These are phyloP conservation scores for Cytospora schulzeri DNA, from an alignment of 2,329 filamentous ascomycete species.

Conservation along the genomic window DNA sequence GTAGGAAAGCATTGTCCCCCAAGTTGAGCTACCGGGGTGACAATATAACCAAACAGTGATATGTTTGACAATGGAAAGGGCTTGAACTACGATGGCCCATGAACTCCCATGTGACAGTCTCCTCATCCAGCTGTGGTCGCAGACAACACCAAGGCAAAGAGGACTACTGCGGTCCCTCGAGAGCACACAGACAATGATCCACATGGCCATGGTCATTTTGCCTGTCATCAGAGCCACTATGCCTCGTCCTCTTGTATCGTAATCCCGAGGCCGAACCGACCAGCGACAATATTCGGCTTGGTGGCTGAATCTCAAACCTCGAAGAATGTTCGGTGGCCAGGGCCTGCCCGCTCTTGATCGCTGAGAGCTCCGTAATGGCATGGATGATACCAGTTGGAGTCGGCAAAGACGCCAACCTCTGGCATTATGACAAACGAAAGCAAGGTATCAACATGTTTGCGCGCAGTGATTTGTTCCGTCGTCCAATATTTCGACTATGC, in stretches of 20 bases:
- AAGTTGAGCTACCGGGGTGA: constrained; percentile 2
- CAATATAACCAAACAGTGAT: neutral
- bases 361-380: constrained; percentile 8
- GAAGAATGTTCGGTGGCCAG: constrained; percentile 11
- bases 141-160: neutral
- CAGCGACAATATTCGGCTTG: neutral
- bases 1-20: neutral
- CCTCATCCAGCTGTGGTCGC: neutral
- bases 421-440: constrained; percentile 9
- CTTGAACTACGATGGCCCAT: constrained; percentile 1
- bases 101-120: neutral
- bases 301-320: constrained; percentile 16
- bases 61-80: constrained; percentile 11
- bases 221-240: neutral
- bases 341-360: constrained; percentile 10
- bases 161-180: neutral
- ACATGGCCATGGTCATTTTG: neutral
- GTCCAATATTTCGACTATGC: constrained; percentile 9
- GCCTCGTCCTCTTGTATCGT: neutral
- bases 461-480: constrained; percentile 12
- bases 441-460: constrained; percentile 8
- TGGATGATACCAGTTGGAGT: constrained; percentile 20
- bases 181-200: neutral
- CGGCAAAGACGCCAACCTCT: constrained; percentile 20
- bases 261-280: constrained; percentile 12